Base-by-base conservation (phyloP, 148 eudicot species). In the Salicornia ramosissima region DNA sequence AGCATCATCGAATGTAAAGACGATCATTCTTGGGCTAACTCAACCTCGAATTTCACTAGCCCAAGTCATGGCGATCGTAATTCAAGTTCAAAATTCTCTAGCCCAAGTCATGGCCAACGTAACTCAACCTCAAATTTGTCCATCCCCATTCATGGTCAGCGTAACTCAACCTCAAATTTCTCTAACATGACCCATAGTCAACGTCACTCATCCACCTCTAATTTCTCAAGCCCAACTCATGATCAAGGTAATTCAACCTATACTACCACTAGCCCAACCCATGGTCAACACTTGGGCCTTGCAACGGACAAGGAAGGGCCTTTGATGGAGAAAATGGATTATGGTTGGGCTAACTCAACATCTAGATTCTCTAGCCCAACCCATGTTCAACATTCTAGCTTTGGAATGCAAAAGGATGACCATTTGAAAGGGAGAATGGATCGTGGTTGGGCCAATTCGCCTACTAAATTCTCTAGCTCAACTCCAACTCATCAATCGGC, bases 271-370 rank as follows among this genome's bases (percentile, higher is more conserved):
- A 24, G 74, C 64, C 18, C 46, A 22, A 50, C 39, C 22, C 51
- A 30, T 18, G 47, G 21, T 30, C 36, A 33, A 55, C 47, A 2
- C 22, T 49, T 49, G 2, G 40, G 34, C 74, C 24, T 22, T 2
- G 46, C 46, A 18, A 60, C 61, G 74, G 49, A 33, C 10, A 22
- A 61, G 2, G 74, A 61, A 10, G 58, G 46, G 28, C 67, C 46
- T 13, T 21, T 46, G 57, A 59, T 71, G 33, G 57, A 56, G 6
- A 43, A 43, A 30, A 18, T 42, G 21, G 55, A 60, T 36, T n/a
- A 28, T 22, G 66, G 74, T 46, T 71, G 36, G 53, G 53, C 28
- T 15, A 56, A 57, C 10, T 36, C 65, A 21, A 19, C 49, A 34
- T 12, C 49, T 3, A 36, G 15, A 19, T 70, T 34, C 28, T 47